Base-by-base conservation (phyloP, 2,329 filamentous ascomycete species). In the Arthrobotrys sphaeroides region DNA sequence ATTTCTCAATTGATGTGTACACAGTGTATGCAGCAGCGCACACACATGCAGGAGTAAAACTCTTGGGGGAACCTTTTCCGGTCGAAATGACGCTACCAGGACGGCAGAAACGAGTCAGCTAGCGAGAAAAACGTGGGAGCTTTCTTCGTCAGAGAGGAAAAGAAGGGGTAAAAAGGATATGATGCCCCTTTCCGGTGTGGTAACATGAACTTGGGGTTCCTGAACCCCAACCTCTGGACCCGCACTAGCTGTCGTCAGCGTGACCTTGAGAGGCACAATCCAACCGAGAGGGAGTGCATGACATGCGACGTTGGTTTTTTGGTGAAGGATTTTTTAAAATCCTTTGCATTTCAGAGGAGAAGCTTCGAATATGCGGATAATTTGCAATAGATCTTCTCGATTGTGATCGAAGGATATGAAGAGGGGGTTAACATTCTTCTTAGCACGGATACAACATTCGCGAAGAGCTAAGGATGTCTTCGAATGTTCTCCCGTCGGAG, bases 101-200 rank as follows among this genome's bases (percentile, higher is more conserved):
- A 60, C 55, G 55, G 55, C 55, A 70, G 57, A 70, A 49, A 65
- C 47, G 38, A 57, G 55, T 45, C 36, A 59, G 40, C 67, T 64
- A 72, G 67, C 67, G 67, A 72, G 59, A 64, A 72, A 72, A 72
- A 72, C 67, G 67, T 72, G 67, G 67, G 47, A 72, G 43, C 51
- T 55, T 55, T 55, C 51, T 55, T 55, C 26, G 51, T 38, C 31
- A 55, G 51, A 55, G 31, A 43, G 42, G 42, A 24, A 62, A 38
- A 28, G 31, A 43, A 55, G 38, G 57, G 67, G 59, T 53, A 55
- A 36, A 51, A 72, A 9, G 67, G 59, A 62, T 47, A 5, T n/a
- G 28, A 33, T 64, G 24, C 67, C 67, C 67, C 67, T 72, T 72
- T 72, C 49, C 13, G 59, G 67, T n/a, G 43, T 72, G 67, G 40